Conservation (phyloP, 108 stramenopile genomes). For the Seminavis robusta region DNA sequence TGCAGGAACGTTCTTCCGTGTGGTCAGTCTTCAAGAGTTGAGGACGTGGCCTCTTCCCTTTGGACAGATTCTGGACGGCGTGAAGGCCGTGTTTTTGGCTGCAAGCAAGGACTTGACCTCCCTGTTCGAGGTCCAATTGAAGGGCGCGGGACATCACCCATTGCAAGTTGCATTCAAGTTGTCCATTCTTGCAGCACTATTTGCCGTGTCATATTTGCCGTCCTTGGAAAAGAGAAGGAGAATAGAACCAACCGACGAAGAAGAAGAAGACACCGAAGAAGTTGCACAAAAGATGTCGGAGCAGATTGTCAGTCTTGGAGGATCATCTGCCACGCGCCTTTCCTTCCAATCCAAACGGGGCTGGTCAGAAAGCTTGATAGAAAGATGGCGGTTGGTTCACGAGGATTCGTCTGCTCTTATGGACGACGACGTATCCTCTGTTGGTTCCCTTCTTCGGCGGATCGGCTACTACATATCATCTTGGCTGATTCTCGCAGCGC, state of each 20-base stretch:
- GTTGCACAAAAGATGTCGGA: conserved; percentile 30
- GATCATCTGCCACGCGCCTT: conserved; percentile 69
- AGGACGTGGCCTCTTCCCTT: conserved; percentile 55
- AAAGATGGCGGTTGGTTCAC: conserved; percentile 38
- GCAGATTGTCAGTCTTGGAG: conserved; percentile 53
- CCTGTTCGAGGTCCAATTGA: conserved; percentile 33
- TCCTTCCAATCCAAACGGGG: conserved; percentile 51
- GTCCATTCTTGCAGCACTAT: conserved; percentile 48
- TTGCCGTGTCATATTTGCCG: conserved; percentile 50
- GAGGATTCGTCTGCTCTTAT: not conserved
- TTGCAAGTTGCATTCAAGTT: conserved; percentile 46
- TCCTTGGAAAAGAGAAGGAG: conserved; percentile 40
- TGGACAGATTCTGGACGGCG: conserved; percentile 9
- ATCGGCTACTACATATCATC: conserved; percentile 35
- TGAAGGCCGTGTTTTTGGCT: conserved; percentile 19
- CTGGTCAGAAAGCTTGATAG: conserved; percentile 58
- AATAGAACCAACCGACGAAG: conserved; percentile 17
- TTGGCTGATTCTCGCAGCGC: conserved; percentile 22
- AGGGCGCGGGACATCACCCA: conserved; percentile 37
- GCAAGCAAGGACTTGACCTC: conserved; percentile 15
- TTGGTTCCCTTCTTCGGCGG: conserved; percentile 26
- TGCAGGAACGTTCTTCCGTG: conserved; percentile 18
- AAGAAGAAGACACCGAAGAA: conserved; percentile 39
- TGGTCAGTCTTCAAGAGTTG: conserved; percentile 34
- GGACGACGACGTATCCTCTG: conserved; percentile 15